Evolutionary conservation across 2,329 filamentous ascomycete genomes (phyloP).

Genomic region (Lojkania enalia): DNA sequence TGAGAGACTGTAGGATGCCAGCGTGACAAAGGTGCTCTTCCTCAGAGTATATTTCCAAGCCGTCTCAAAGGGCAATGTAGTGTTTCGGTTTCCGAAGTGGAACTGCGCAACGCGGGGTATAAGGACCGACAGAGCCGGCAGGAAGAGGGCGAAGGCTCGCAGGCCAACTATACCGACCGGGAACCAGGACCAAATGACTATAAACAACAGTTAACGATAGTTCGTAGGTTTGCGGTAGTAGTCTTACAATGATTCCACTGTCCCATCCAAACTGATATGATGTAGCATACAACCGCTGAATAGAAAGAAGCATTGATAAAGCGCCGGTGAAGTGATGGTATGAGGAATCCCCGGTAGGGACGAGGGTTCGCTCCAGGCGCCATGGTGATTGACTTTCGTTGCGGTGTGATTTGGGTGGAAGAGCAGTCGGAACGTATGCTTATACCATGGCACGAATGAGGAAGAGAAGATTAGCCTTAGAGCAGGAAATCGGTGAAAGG

Average conservation of each 20-base stretch:
- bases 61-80: slow-evolving; percentile 67
- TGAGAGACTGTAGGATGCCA: slow-evolving; percentile 76
- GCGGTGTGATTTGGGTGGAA: slow-evolving; percentile 30
- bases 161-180: slow-evolving; percentile 76
- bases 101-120: slow-evolving; percentile 84
- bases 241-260: slow-evolving; percentile 59
- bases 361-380: slow-evolving; percentile 49
- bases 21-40: slow-evolving; percentile 67
- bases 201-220: background rate
- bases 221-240: background rate
- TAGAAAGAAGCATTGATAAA: slow-evolving; percentile 78
- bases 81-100: slow-evolving; percentile 66
- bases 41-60: slow-evolving; percentile 62
- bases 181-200: slow-evolving; percentile 86
- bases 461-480: slow-evolving; percentile 8
- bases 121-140: slow-evolving; percentile 75
- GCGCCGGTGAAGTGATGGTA: slow-evolving; percentile 81
- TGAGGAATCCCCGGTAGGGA: slow-evolving; percentile 87
- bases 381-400: slow-evolving; percentile 27
- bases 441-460: slow-evolving; percentile 29
- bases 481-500: background rate
- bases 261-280: slow-evolving; percentile 70
- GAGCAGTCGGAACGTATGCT: slow-evolving; percentile 14
- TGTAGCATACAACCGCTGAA: slow-evolving; percentile 71
- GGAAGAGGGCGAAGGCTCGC: slow-evolving; percentile 74